These are phyloP conservation scores for Corymbia citriodora DNA, from an alignment of 441 rosid genomes.

Conservation along the genomic window DNA sequence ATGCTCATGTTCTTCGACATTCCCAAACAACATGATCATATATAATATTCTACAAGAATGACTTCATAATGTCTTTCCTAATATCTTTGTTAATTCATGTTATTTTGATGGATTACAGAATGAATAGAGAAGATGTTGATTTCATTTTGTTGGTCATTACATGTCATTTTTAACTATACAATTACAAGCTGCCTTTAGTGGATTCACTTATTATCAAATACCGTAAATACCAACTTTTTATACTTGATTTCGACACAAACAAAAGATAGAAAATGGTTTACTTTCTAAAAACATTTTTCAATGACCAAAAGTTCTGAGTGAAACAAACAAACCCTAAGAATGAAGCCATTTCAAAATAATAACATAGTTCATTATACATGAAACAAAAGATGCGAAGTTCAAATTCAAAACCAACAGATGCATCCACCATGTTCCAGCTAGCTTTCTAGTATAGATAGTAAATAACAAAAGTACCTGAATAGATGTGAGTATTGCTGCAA, in stretches of 20 bases:
- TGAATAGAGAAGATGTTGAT: neutral
- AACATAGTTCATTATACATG: neutral
- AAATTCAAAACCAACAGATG: neutral
- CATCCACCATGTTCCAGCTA: neutral
- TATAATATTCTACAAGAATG: neutral
- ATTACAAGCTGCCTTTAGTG: neutral
- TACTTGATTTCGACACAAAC: too few relatives aligned
- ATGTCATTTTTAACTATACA: neutral
- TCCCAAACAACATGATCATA: neutral
- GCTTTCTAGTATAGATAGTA: neutral
- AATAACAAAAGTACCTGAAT: conserved; percentile 39
- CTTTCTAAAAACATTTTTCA: too few relatives aligned
- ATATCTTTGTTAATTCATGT: neutral
- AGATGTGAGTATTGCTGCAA: conserved; percentile 57
- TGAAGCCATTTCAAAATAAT: neutral
- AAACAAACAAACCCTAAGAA: neutral
- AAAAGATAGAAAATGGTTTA: too few relatives aligned
- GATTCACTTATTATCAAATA: too few relatives aligned
- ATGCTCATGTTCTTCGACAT: neutral
- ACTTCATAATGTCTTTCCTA: neutral
- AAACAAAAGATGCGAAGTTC: neutral
- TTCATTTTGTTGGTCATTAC: neutral
- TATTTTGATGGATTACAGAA: neutral
- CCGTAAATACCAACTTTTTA: too few relatives aligned
- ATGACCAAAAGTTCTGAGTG: neutral